Conservation (phyloP, 768 basidiomycete genomes). For the Cyclocybe cylindracea region DNA sequence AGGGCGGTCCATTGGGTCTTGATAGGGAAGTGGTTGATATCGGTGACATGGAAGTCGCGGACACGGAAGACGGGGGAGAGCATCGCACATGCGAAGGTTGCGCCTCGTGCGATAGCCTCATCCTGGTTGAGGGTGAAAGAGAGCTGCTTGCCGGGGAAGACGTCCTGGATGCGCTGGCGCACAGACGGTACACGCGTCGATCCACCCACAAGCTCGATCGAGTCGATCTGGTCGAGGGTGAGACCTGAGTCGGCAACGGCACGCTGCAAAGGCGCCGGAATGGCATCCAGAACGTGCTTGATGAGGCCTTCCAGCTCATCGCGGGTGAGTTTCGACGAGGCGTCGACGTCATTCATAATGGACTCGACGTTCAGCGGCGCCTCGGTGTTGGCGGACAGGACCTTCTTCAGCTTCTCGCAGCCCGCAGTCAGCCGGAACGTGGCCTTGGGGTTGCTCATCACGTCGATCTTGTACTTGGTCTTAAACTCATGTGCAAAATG, state of each 20-base stretch:
- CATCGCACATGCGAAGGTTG: slow-evolving; percentile 96
- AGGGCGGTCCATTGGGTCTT: slow-evolving; percentile 85
- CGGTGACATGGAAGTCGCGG: slow-evolving; percentile 88
- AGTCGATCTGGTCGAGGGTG: slow-evolving; percentile 81
- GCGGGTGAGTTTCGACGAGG: slow-evolving; percentile 79
- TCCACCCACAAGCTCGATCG: slow-evolving; percentile 93
- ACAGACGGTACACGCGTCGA: slow-evolving; percentile 92
- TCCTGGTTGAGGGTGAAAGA: slow-evolving; percentile 96
- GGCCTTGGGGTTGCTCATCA: slow-evolving; percentile 88
- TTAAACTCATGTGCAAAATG: slow-evolving; percentile 94
- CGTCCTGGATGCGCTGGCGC: slow-evolving; percentile 81
- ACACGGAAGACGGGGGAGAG: slow-evolving; percentile 98
- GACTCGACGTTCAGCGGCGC: slow-evolving; percentile 92
- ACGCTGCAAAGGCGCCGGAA: slow-evolving; percentile 71
- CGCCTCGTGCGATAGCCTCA: slow-evolving; percentile 94
- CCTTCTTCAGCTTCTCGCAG: slow-evolving; percentile 95
- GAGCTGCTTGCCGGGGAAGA: slow-evolving; percentile 82
- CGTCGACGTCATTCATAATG: slow-evolving; percentile 95
- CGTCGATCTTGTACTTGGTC: slow-evolving; percentile 97
- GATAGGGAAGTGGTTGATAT: slow-evolving; percentile 87
- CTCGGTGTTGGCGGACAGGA: slow-evolving; percentile 91
- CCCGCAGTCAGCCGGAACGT: slow-evolving; percentile 85
- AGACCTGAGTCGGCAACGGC: slow-evolving; percentile 84
- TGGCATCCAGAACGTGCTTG: slow-evolving; percentile 71
- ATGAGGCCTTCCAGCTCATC: slow-evolving; percentile 85